These are phyloP conservation scores for Bauhinia variegata DNA, from an alignment of 306 rosid species.

Conservation along the genomic window DNA sequence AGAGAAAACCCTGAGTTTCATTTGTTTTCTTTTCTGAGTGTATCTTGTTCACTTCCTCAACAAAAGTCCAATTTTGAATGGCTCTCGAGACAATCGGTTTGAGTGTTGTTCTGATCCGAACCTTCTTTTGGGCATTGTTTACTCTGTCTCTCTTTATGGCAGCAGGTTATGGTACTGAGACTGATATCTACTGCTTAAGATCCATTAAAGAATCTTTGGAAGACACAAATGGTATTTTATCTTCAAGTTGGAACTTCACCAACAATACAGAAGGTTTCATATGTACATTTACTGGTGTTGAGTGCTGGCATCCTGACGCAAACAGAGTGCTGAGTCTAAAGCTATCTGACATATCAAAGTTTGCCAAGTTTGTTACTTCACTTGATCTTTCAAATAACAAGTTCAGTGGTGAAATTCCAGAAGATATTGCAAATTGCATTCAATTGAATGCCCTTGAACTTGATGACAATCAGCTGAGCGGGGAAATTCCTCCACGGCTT, in stretches of 20 bases:
- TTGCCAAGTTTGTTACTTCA: not conserved
- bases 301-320: conserved; percentile 28
- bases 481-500: conserved; percentile 43
- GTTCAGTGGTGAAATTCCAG: conserved; percentile 44
- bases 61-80: too few species aligned
- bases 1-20: too few species aligned
- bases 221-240: conserved; percentile 5
- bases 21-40: too few species aligned
- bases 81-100: too few species aligned
- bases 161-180: not conserved
- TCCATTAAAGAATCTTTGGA: conserved; percentile 3
- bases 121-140: not conserved
- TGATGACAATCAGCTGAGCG: conserved; percentile 35
- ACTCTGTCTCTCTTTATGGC: not conserved
- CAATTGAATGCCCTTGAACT: conserved; percentile 32
- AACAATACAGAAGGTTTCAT: not conserved
- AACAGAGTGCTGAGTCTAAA: not conserved
- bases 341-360: conserved; percentile 24
- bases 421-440: conserved; percentile 18
- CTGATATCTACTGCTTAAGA: conserved; percentile 16
- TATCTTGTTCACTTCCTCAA: too few species aligned
- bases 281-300: conserved; percentile 24
- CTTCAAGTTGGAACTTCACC: conserved; percentile 9
- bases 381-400: conserved; percentile 44
- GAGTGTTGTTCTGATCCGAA: not conserved